Conservation (phyloP, 371 early-diverging fungal species). For the Capillidium heterosporum region DNA sequence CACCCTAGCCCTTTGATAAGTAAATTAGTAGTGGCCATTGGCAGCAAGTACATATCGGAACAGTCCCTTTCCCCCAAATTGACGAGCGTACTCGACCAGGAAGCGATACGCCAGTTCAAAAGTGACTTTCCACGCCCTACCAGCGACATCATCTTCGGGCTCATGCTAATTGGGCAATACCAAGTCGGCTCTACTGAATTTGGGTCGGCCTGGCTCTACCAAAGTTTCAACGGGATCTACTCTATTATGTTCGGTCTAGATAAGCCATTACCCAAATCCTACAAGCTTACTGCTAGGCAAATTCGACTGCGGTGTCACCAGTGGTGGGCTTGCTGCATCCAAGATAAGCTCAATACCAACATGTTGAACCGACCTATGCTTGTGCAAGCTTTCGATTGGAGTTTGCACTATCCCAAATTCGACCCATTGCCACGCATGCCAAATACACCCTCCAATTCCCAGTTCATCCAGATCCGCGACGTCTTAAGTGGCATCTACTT, state of each 20-base stretch:
- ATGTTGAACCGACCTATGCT: slow-evolving; percentile 1
- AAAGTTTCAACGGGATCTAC: background rate
- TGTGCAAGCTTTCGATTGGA: background rate
- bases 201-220: background rate
- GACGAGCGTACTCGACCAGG: background rate
- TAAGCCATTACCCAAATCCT: background rate
- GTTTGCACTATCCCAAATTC: background rate
- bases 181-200: background rate
- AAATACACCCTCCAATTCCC: background rate
- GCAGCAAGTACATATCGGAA: background rate
- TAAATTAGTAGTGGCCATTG: background rate
- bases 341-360: background rate
- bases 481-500: background rate
- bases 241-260: background rate
- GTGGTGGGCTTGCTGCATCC: slow-evolving; percentile 1
- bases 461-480: background rate
- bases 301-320: background rate
- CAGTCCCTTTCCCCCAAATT: background rate
- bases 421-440: background rate
- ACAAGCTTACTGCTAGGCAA: background rate
- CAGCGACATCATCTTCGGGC: background rate
- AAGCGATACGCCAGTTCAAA: background rate
- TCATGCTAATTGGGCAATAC: slow-evolving; percentile 4
- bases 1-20: background rate
- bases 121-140: background rate